Evolutionary conservation across 108 stramenopile species (phyloP), one percentile per base, ranked within the genome.

Genomic region (Asterionellopsis glacialis): DNA sequence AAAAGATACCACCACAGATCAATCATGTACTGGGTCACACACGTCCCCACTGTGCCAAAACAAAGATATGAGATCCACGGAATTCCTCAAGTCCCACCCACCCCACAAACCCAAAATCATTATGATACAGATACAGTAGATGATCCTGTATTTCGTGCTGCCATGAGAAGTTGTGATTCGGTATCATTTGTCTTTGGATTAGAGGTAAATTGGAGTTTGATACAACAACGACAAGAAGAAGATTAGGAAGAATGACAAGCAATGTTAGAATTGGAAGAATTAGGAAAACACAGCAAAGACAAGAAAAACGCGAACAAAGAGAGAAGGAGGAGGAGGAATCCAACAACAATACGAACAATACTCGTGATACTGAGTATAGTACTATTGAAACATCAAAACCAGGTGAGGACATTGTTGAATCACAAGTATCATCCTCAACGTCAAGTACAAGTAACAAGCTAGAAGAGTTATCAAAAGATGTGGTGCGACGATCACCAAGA

Each of bases 101-200:
- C n/a, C n/a, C n/a, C n/a, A n/a, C n/a, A n/a, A n/a, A n/a, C n/a
- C n/a, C n/a, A n/a, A n/a, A n/a, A 98, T 75, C 97, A 98, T 67
- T 81, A 87, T 51, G 80, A 70, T 55, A 84, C 84, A 0, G 91
- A 93, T 61, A 94, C 97, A 2, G 87, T 90, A 19, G 97, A 96
- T 57, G 97, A 98, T 72, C 92, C 92, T 9, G 73, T 95, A 18
- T 93, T 98, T 68, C 81, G 92, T 19, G 85, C 87, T 25, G 95
- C 95, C 27, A 88, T 95, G 89, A 68, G 87, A 27, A 92, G 85
- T 23, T 79, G 64, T 41, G 90, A 88, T 69, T 27, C 87, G 12
- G 95, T 98, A 2, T 91, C 90, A 41, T 98, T 96, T 68, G 88
- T 96, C 11, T 98, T 98, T 75, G 95, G 94, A 11, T 73, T 96